Evolutionary conservation across 1,284 basidiomycete species (phyloP).

Genomic region (Microbotryomycetes sp.): DNA sequence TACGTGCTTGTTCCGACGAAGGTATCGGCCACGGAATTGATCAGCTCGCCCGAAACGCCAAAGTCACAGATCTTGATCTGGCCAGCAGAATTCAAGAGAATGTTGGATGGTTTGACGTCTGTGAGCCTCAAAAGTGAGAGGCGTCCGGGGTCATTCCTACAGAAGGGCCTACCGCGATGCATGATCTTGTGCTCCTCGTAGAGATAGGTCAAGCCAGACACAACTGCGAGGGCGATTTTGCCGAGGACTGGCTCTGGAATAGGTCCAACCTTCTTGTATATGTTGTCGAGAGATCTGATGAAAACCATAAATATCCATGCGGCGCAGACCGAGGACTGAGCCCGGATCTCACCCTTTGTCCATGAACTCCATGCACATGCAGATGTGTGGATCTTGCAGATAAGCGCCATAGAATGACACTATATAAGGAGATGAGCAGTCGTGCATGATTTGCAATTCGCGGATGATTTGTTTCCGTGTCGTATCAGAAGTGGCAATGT

Average conservation of each 20-base stretch:
- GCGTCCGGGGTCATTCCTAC: neutral
- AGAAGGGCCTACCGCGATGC: conserved; percentile 66
- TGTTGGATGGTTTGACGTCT: conserved; percentile 99
- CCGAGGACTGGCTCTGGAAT: conserved; percentile 84
- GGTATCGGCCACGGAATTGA: conserved; percentile 97
- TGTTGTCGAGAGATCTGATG: conserved; percentile 64
- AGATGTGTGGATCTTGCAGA: conserved; percentile 91
- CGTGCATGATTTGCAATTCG: conserved; percentile 97
- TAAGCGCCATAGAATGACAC: conserved; percentile 96
- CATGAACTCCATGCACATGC: conserved; percentile 98
- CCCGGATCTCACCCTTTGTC: conserved; percentile 50
- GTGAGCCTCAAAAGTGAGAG: neutral
- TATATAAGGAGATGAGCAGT: conserved; percentile 87
- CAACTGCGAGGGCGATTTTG: conserved; percentile 83
- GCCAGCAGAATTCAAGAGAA: conserved; percentile 84
- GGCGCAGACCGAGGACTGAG: neutral
- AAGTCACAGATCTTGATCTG: conserved; percentile 99
- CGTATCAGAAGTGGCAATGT: conserved; percentile 94
- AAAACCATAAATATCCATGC: neutral
- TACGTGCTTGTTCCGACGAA: conserved; percentile 98
- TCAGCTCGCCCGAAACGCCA: conserved; percentile 95
- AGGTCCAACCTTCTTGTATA: conserved; percentile 87
- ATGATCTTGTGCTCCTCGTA: conserved; percentile 99
- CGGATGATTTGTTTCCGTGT: conserved; percentile 97
- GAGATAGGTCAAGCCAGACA: conserved; percentile 91